Conservation (phyloP, 1,284 basidiomycete genomes). For the Naganishia sp. region DNA sequence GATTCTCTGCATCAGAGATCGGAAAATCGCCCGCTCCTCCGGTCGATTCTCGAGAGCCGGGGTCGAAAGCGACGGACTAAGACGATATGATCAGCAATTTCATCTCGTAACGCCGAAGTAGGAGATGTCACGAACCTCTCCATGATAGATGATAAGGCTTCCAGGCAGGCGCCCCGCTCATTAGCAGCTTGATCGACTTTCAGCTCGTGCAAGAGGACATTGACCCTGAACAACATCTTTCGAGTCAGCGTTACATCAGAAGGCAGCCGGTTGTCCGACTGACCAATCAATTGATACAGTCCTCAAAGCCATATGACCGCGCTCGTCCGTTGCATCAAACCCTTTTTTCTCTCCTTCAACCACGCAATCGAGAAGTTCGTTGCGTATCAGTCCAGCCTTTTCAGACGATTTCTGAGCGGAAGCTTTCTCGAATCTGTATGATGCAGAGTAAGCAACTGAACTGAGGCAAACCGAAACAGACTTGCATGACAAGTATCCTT, state of each 20-base stretch:
- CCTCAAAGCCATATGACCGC: conserved; percentile 42
- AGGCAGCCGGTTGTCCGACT: not conserved
- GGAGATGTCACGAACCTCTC: conserved; percentile 50
- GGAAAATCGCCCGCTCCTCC: conserved; percentile 46
- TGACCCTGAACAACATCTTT: conserved; percentile 34
- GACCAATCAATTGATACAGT: conserved; percentile 50
- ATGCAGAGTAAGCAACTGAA: conserved; percentile 4
- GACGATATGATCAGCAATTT: not conserved
- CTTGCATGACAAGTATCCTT: conserved; percentile 40
- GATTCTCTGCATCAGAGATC: conserved; percentile 52
- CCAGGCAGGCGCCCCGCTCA: conserved; percentile 57
- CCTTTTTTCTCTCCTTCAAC: conserved; percentile 50
- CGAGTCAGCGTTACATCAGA: not conserved
- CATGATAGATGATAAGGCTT: conserved; percentile 55
- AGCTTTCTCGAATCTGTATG: conserved; percentile 42
- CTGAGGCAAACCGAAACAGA: not conserved
- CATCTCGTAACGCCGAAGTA: not conserved
- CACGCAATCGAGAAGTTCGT: conserved; percentile 46
- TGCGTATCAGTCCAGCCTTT: conserved; percentile 48
- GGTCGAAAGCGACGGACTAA: conserved; percentile 51
- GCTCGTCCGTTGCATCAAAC: conserved; percentile 39
- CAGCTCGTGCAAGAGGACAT: conserved; percentile 50
- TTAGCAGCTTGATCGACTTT: conserved; percentile 53
- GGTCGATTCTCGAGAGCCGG: conserved; percentile 46
- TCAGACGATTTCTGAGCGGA: conserved; percentile 41